Conservation (phyloP, 1,139 yeast genomes). For the Meyerozyma guilliermondii region DNA sequence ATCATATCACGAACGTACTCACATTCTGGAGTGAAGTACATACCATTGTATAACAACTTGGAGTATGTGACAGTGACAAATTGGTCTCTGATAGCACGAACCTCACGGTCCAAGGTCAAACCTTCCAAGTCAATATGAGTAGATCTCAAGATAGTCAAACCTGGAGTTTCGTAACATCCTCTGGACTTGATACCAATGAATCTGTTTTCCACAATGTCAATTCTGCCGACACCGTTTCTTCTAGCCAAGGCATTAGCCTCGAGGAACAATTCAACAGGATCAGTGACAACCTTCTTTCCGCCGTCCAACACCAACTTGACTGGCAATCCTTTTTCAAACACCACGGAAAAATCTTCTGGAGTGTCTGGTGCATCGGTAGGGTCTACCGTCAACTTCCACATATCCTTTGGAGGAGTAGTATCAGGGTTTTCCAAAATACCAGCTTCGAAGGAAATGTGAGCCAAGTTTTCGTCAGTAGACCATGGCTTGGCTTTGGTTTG, state of each 20-base stretch:
- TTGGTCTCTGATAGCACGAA: constrained; percentile 92
- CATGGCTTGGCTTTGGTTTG: constrained; percentile 99
- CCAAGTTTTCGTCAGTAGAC: constrained; percentile 99
- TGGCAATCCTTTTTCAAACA: constrained; percentile 85
- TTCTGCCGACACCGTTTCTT: constrained; percentile 99
- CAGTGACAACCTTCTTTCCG: constrained; percentile 58
- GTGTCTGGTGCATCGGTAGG: constrained; percentile 91
- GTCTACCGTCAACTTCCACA: constrained; percentile 98
- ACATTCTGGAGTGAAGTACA: constrained; percentile 97
- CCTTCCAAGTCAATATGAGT: constrained; percentile 98
- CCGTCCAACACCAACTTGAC: constrained; percentile 68
- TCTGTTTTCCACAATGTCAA: constrained; percentile 98
- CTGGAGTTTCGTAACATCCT: constrained; percentile 99
- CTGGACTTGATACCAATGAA: constrained; percentile 97
- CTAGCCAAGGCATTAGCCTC: constrained; percentile 94
- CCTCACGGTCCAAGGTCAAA: constrained; percentile 94
- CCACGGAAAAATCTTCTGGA: constrained; percentile 85
- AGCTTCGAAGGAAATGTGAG: constrained; percentile 97
- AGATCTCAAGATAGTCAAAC: constrained; percentile 86
- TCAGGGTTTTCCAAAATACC: constrained; percentile 98
- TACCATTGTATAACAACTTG: constrained; percentile 89
- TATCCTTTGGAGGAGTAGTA: constrained; percentile 97
- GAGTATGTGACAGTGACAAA: constrained; percentile 93
- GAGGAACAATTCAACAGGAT: constrained; percentile 86
- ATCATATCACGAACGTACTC: constrained; percentile 93